phyloP scores from a whole-genome alignment of 371 early-diverging fungal genomes.

The Mortierella sp. region DNA sequence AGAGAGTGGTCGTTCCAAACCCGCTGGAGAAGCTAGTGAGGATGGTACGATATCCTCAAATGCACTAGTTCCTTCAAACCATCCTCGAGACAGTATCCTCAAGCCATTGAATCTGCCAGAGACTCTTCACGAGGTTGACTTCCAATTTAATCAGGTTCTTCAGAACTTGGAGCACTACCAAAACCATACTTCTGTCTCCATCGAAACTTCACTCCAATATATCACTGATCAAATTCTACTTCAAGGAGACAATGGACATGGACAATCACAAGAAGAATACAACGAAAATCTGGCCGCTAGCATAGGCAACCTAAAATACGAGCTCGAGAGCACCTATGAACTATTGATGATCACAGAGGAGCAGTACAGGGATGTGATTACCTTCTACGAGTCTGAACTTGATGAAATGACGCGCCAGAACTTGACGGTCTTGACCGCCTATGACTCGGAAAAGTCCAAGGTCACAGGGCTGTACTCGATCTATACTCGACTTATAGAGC shows the following conservation, averaged over 20 bases:
- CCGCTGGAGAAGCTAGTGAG: slow-evolving; percentile 13
- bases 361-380: slow-evolving; percentile 65
- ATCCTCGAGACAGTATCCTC: slow-evolving; percentile 48
- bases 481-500: slow-evolving; percentile 52
- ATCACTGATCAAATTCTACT: slow-evolving; percentile 66
- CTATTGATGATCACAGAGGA: slow-evolving; percentile 70
- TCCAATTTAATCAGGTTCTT: slow-evolving; percentile 67
- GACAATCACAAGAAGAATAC: slow-evolving; percentile 52
- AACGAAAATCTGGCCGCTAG: slow-evolving; percentile 40
- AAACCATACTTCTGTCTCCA: slow-evolving; percentile 66
- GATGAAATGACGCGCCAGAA: slow-evolving; percentile 62
- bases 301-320: slow-evolving; percentile 60
- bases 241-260: slow-evolving; percentile 34
- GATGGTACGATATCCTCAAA: slow-evolving; percentile 6
- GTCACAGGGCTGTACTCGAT: slow-evolving; percentile 40
- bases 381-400: slow-evolving; percentile 66
- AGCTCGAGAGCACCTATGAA: slow-evolving; percentile 68
- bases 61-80: slow-evolving; percentile 21
- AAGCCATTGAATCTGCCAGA: slow-evolving; percentile 55
- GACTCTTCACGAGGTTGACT: slow-evolving; percentile 58
- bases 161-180: slow-evolving; percentile 68
- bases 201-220: slow-evolving; percentile 64
- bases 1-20: slow-evolving; percentile 30
- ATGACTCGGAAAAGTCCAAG: slow-evolving; percentile 57
- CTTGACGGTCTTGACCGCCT: slow-evolving; percentile 45